A percentile compares a stretch with the other conserved stretches of the same genome.
Evolutionary conservation across 768 basidiomycete species (phyloP).

Genomic region (Xerocomus potaroensis): DNA sequence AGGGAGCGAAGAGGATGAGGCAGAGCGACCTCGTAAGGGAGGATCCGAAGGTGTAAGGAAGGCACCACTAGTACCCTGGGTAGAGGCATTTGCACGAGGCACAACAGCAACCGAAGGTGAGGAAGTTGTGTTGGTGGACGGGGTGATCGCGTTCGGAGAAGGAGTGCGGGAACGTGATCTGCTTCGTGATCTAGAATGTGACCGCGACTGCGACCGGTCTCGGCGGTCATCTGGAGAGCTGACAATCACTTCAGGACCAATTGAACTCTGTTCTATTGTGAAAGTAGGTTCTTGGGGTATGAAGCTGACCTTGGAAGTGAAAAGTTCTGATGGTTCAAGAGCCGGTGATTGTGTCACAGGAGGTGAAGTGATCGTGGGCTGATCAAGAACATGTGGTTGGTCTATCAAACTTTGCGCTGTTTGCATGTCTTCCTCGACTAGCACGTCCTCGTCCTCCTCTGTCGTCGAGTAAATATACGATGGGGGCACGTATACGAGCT

Average conservation of each 20-base stretch:
- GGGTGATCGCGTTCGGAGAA: constrained; percentile 32
- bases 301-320: no score
- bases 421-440: constrained; percentile 16
- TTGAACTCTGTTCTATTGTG: constrained; percentile 3
- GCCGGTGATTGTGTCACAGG: not conserved
- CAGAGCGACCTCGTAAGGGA: constrained; percentile 25
- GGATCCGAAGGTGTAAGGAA: constrained; percentile 27
- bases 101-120: constrained; percentile 6
- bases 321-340: no score
- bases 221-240: constrained; percentile 32
- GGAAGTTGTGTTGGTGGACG: constrained; percentile 10
- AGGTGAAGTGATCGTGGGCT: constrained; percentile 9
- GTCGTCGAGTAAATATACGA: constrained; percentile 25
- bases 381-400: constrained; percentile 13
- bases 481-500: constrained; percentile 70
- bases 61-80: constrained; percentile 16
- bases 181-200: constrained; percentile 31
- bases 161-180: constrained; percentile 44
- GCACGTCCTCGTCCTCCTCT: constrained; percentile 17
- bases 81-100: constrained; percentile 9
- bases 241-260: constrained; percentile 32
- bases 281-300: constrained; percentile 19
- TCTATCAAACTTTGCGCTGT: constrained; percentile 18
- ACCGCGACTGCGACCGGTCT: constrained; percentile 32
- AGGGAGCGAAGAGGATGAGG: constrained; percentile 33